Evolutionary conservation across 2,329 filamentous ascomycete species (phyloP), one percentile per base, ranked within the genome.

Genomic region (Exophiala spinifera): DNA sequence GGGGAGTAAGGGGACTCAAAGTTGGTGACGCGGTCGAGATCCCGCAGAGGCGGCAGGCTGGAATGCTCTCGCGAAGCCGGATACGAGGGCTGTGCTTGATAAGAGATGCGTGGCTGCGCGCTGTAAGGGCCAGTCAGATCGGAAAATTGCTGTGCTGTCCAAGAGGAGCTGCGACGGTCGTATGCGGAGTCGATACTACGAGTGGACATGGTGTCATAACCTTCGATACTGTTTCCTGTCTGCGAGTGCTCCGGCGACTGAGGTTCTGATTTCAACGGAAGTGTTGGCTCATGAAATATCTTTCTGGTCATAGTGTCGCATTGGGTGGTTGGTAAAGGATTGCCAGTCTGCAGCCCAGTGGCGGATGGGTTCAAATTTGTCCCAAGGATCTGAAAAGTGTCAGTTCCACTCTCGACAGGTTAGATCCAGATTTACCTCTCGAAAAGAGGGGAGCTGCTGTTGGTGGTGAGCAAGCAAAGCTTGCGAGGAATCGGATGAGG

Each of bases 101-200:
- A 55, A 3, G 49, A 48, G 6, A 45, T 19, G 21, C 57, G 57
- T 34, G 49, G 52, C 28, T 48, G 43, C 15, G 51, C 8, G 34
- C 36, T 40, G 39, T 55, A 55, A 4, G 54, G 54, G 43, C 48
- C 46, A n/a, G 48, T 40, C 14, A 53, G 36, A 14, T 60, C 57
- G 13, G 45, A 19, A 20, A 53, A 60, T n/a, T 53, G 57, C 28
- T 53, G 49, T 13, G 46, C 15, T 14, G 52, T 49, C 54, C 55
- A 60, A n/a, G 57, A 60, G 7, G 57, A 51, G 31, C 36, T 55
- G 28, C 44, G 57, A 20, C 57, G 49, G 11, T 60, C 54, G 36
- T 60, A 60, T 13, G 51, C 33, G 13, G 53, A 53, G 15, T 60
- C 57, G 20, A 53, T 39, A 34, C 51, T 60, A 14, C 53, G 57